These are phyloP conservation scores for Clarireedia sp. DNA, from an alignment of 2,329 filamentous ascomycete genomes.

Conservation along the genomic window DNA sequence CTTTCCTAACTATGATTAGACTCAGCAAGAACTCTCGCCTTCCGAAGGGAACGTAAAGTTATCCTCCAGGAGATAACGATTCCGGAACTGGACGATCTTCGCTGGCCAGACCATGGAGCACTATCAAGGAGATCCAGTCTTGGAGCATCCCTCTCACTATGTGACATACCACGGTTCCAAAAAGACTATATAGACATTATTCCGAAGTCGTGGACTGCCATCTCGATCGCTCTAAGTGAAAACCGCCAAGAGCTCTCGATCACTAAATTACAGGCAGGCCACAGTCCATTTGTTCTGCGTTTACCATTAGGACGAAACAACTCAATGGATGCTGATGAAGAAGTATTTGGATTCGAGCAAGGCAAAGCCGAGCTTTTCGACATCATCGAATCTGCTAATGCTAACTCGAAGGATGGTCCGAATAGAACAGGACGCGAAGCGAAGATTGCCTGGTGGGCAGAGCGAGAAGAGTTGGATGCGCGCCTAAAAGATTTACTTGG, in stretches of 20 bases:
- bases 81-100: constrained; percentile 28
- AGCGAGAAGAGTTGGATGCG: constrained; percentile 70
- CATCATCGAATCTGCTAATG: constrained; percentile 74
- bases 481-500: constrained; percentile 70
- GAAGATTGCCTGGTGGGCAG: constrained; percentile 82
- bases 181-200: constrained; percentile 78
- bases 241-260: constrained; percentile 78
- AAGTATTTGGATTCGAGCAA: constrained; percentile 75
- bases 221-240: constrained; percentile 80
- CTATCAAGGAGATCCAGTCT: constrained; percentile 38
- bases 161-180: constrained; percentile 60
- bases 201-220: constrained; percentile 71
- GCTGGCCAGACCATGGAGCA: constrained; percentile 29
- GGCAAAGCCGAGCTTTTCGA: constrained; percentile 73
- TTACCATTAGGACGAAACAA: constrained; percentile 78
- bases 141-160: constrained; percentile 31
- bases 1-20: constrained; percentile 35
- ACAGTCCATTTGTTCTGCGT: constrained; percentile 76
- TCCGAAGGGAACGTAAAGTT: constrained; percentile 55
- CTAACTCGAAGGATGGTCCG: constrained; percentile 67
- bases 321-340: constrained; percentile 69
- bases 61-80: constrained; percentile 29
- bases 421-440: constrained; percentile 67
- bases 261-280: constrained; percentile 69
- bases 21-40: constrained; percentile 60